Conservation (phyloP, 768 basidiomycete genomes). For the Phaeolepiota aurea region DNA sequence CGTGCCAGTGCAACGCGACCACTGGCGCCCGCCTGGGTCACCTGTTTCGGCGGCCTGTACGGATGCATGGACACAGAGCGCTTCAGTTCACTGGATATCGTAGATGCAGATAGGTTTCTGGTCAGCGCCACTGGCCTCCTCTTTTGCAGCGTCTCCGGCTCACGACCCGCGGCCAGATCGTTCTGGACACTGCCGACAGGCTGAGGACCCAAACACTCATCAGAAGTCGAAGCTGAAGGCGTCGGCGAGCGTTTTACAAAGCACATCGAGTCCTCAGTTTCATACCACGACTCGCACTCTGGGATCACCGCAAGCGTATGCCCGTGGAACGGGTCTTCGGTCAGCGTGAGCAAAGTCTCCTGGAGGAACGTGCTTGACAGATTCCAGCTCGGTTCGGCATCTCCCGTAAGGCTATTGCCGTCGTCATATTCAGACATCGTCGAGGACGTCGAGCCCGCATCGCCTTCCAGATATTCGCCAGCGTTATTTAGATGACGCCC, state of each 20-base stretch:
- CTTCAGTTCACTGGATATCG: slow-evolving; percentile 16
- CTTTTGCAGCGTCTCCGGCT: neutral
- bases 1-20: neutral
- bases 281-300: slow-evolving; percentile 13
- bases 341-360: slow-evolving; percentile 13
- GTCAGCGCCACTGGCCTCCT: slow-evolving; percentile 2
- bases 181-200: too few species aligned
- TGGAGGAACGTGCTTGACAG: slow-evolving; percentile 13
- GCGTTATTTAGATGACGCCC: too few species aligned
- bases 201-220: too few species aligned
- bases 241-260: neutral
- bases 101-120: slow-evolving; percentile 10
- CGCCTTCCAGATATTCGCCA: too few species aligned
- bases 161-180: neutral
- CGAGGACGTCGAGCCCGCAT: too few species aligned
- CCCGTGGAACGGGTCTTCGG: slow-evolving; percentile 12
- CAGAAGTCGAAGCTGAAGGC: too few species aligned
- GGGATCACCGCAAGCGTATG: slow-evolving; percentile 11
- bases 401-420: too few species aligned
- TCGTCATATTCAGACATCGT: too few species aligned
- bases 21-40: too few species aligned
- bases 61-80: slow-evolving; percentile 1
- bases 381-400: neutral
- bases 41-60: too few species aligned
- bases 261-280: slow-evolving; percentile 5